Evolutionary conservation across 352 stramenopile species (phyloP).

Genomic region (Bremia lactucae): DNA sequence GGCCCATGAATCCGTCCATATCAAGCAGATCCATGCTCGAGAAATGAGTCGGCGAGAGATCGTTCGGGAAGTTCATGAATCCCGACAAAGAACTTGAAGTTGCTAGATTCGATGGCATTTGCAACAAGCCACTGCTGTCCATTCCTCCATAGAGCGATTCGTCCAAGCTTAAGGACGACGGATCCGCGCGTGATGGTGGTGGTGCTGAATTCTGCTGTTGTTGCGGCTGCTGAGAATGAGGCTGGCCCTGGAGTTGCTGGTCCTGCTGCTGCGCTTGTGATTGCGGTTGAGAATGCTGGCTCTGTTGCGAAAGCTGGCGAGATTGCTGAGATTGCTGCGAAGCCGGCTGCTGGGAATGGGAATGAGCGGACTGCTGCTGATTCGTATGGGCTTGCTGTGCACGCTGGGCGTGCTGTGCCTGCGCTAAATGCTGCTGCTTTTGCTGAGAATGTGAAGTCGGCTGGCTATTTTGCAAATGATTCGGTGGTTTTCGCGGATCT

Average conservation of each 20-base stretch:
- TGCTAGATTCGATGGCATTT: slow-evolving; percentile 44
- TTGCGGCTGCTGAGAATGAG: slow-evolving; percentile 17
- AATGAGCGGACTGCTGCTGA: slow-evolving; percentile 6
- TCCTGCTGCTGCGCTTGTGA: slow-evolving; percentile 12
- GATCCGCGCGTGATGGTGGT: slow-evolving; percentile 25
- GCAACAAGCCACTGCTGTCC: slow-evolving; percentile 38
- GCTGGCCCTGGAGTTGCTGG: slow-evolving; percentile 11
- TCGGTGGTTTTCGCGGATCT: slow-evolving; percentile 11
- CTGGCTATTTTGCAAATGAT: slow-evolving; percentile 20
- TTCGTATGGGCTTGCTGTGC: slow-evolving; percentile 11
- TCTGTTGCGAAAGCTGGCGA: slow-evolving; percentile 12
- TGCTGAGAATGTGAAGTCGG: slow-evolving; percentile 8
- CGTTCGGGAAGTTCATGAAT: slow-evolving; percentile 55
- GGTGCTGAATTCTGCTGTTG: slow-evolving; percentile 17
- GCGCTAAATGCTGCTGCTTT: slow-evolving; percentile 24
- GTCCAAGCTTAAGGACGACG: slow-evolving; percentile 41
- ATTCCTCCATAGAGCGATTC: slow-evolving; percentile 50
- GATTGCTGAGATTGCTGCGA: slow-evolving; percentile 11
- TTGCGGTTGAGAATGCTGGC: too few relatives aligned
- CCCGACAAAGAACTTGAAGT: slow-evolving; percentile 21
- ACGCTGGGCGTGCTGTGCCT: slow-evolving; percentile 16
- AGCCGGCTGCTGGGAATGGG: slow-evolving; percentile 15
- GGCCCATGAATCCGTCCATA: slow-evolving; percentile 50
- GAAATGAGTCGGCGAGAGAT: slow-evolving; percentile 54
- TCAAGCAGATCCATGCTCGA: slow-evolving; percentile 60